These are phyloP conservation scores for Wallacemonas collosoma DNA, from an alignment of 208 protist genomes.

Conservation along the genomic window DNA sequence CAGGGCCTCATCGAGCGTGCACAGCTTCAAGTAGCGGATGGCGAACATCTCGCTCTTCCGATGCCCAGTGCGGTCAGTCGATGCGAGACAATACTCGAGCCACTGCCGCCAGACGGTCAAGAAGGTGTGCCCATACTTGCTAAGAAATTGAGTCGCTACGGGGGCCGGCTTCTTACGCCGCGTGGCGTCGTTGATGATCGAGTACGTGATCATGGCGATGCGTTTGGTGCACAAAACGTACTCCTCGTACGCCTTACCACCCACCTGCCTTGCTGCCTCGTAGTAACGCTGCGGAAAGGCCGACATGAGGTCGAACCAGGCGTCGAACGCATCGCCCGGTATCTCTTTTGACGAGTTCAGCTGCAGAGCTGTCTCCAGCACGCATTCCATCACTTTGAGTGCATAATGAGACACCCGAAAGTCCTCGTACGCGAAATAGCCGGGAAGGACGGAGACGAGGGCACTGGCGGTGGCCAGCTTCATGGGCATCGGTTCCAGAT, in stretches of 20 bases:
- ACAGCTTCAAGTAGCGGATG: conserved; percentile 82
- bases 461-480: conserved; percentile 50
- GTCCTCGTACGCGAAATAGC: conserved; percentile 70
- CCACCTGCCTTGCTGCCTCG: conserved; percentile 36
- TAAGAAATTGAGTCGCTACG: conserved; percentile 65
- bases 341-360: conserved; percentile 39
- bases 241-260: conserved; percentile 53
- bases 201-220: conserved; percentile 79
- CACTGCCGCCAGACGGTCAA: conserved; percentile 70
- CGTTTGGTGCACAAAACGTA: conserved; percentile 85
- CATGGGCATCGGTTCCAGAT: conserved; percentile 40
- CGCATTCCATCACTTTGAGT: conserved; percentile 83
- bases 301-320: conserved; percentile 61
- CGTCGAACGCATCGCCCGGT: conserved; percentile 48
- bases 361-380: conserved; percentile 68
- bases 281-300: conserved; percentile 69
- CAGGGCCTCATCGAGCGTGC: conserved; percentile 62
- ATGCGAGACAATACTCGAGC: conserved; percentile 60
- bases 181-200: conserved; percentile 75
- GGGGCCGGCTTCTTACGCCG: conserved; percentile 71
- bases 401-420: conserved; percentile 66
- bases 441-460: conserved; percentile 50
- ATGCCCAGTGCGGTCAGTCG: conserved; percentile 44
- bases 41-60: conserved; percentile 80
- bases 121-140: conserved; percentile 40